phyloP scores from a whole-genome alignment of 495 filamentous ascomycete species.

The Aspergillus incahuasiensis region DNA sequence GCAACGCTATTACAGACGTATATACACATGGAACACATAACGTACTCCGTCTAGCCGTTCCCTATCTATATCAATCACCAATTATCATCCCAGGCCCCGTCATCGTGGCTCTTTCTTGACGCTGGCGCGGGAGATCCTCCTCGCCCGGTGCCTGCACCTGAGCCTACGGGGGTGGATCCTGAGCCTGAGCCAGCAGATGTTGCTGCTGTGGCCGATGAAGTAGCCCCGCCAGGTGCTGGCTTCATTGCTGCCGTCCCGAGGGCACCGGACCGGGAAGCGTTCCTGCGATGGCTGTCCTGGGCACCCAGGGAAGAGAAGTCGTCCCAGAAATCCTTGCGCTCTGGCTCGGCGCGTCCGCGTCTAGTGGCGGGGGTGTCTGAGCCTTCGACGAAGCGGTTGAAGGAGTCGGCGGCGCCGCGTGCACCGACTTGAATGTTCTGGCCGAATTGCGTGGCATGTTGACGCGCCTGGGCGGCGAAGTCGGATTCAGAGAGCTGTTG shows the following conservation, averaged over 20 bases:
- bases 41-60: neutral
- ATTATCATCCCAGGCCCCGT: conserved; percentile 63
- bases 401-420: conserved; percentile 66
- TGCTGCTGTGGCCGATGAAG: conserved; percentile 26
- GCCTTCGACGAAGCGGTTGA: conserved; percentile 79
- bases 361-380: conserved; percentile 30
- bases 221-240: conserved; percentile 45
- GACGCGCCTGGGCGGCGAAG: conserved; percentile 73
- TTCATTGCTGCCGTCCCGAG: conserved; percentile 73
- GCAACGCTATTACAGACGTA: conserved; percentile 1
- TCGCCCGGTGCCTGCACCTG: conserved; percentile 31
- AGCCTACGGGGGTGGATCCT: conserved; percentile 35
- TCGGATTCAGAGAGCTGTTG: conserved; percentile 78
- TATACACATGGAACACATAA: neutral
- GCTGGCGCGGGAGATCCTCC: conserved; percentile 22
- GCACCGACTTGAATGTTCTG: conserved; percentile 61
- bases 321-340: conserved; percentile 91
- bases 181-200: conserved; percentile 3
- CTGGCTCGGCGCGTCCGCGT: conserved; percentile 44
- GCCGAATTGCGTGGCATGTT: conserved; percentile 62
- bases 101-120: conserved; percentile 32
- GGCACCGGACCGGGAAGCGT: conserved; percentile 35
- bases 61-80: conserved; percentile 39
- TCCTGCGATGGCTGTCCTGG: conserved; percentile 39
- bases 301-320: conserved; percentile 57